Evolutionary conservation across 306 rosid genomes (phyloP), one percentile per base, ranked within the genome.

Genomic region (Quercus glauca): DNA sequence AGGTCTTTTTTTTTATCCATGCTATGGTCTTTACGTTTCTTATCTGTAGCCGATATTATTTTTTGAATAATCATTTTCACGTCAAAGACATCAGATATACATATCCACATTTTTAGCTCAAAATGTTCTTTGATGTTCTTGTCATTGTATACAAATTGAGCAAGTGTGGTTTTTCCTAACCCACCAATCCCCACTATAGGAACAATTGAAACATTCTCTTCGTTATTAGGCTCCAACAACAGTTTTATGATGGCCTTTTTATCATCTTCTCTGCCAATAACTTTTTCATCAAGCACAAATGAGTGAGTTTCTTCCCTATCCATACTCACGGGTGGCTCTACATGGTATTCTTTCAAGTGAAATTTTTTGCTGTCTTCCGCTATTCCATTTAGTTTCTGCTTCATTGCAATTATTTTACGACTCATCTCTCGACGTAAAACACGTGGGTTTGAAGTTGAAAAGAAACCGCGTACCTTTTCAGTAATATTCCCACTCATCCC

Each of bases 131-230:
- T 59, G 18, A 83, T 75, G 25, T 31, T 56, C 1, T 14, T 56
- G 52, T 85, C 85, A 58, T 81, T 88, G n/a, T 49, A 85, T 2
- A 82, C 82, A 4, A 79, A 60, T 45, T 88, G 89, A 65, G 83
- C 86, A 71, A 86, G 86, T 1, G 92, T 15, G 1, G 92, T 88
- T 67, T 88, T 88, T 4, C 89, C 89, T 67, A 84, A 69, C 18
- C 88, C 92, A 35, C 91, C 89, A 67, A 88, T 26, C 17, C 92
- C 88, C 28, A 83, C 85, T 5, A 87, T 71, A 1, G 87, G 63
- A 76, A 77, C 59, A 13, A 85, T 41, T 23, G 87, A 83, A 68
- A 85, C 77, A 73, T 53, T 71, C 63, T 72, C 28, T 51, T 28
- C 21, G 7, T 69, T 78, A 15, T 23, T 63, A 57, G 43, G 55